phyloP scores from a whole-genome alignment of 2,329 filamentous ascomycete species.

The Botrytis cinerea region DNA sequence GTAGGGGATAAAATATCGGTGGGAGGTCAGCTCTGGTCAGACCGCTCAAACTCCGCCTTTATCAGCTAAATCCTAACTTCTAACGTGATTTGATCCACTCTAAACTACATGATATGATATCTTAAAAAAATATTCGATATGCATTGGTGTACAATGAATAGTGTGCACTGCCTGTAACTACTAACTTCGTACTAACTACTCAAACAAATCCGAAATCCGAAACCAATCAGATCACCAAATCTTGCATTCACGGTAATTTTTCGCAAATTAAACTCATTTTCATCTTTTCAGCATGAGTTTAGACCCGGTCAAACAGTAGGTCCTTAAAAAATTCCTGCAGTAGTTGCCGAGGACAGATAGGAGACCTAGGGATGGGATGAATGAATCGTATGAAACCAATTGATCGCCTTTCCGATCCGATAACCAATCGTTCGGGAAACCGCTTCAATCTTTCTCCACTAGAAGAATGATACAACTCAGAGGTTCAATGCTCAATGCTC shows the following conservation, averaged over 20 bases:
- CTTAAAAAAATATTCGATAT: background rate
- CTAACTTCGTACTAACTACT: background rate
- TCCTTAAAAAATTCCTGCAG: background rate
- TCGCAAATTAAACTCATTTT: slow-evolving; percentile 16
- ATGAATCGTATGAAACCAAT: slow-evolving; percentile 21
- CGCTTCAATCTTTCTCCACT: slow-evolving; percentile 19
- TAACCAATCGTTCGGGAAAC: slow-evolving; percentile 22
- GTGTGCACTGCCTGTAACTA: background rate
- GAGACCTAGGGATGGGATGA: slow-evolving; percentile 10
- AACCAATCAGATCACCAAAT: background rate
- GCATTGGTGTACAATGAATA: background rate
- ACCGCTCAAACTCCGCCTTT: slow-evolving; percentile 10
- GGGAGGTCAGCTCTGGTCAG: slow-evolving; percentile 9
- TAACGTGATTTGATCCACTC: background rate
- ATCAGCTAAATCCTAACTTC: background rate
- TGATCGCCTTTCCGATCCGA: slow-evolving; percentile 7
- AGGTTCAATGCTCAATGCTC: slow-evolving; percentile 8
- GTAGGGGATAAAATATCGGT: slow-evolving; percentile 9
- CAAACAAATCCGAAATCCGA: background rate
- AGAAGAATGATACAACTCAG: slow-evolving; percentile 18
- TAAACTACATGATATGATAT: slow-evolving; percentile 4
- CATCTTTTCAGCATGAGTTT: background rate
- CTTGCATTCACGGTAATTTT: slow-evolving; percentile 14
- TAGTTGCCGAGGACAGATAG: slow-evolving; percentile 14
- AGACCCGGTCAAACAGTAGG: background rate